Base-by-base conservation (phyloP, 306 rosid species). In the Macrotyloma uniflorum region DNA sequence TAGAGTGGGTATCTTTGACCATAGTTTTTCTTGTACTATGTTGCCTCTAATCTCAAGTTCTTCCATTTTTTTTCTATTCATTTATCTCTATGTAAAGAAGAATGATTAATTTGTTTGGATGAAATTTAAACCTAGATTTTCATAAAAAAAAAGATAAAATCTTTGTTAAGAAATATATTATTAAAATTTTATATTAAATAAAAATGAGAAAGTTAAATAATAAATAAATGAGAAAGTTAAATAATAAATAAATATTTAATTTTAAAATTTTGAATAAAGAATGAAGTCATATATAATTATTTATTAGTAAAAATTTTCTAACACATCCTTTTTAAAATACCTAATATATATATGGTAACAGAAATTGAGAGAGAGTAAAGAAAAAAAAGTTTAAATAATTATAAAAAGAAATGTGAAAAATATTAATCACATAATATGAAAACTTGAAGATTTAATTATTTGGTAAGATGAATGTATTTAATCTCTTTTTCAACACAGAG, bases 51-150 rank as follows among this genome's bases (percentile, higher is more conserved):
- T 62, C 18, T 24, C 23, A 28, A 43, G 11, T 7, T 71, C 73
- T 46, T 46, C 49, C 87, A 80, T 79, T 69, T 57, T 28, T n/a
- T 49, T 55, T 51, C 40, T 54, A 14, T 45, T 55, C 45, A 65
- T 6, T 6, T 45, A 19, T 8, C 4, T 69, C 22, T 69, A 36
- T 59, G 22, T 8, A 74, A 74, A 74, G 16, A 61, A 11, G 9
- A 15, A 61, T 61, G 12, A n/a, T 13, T 28, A n/a, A 36, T 32
- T 53, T 1, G 38, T 66, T 70, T 43, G 35, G 46, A 38, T n/a
- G 43, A 32, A 45, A 11, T 55, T 23, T 24, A 46, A 28, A 35
- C 11, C 2, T 4, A 33, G 40, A 45, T 43, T 57, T 58, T 15
- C 42, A 68, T 36, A 45, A 58, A 50, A 12, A 58, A 50, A 12